Evolutionary conservation across 2,329 filamentous ascomycete genomes (phyloP).

Genomic region (Arthrobotrys megalospora): DNA sequence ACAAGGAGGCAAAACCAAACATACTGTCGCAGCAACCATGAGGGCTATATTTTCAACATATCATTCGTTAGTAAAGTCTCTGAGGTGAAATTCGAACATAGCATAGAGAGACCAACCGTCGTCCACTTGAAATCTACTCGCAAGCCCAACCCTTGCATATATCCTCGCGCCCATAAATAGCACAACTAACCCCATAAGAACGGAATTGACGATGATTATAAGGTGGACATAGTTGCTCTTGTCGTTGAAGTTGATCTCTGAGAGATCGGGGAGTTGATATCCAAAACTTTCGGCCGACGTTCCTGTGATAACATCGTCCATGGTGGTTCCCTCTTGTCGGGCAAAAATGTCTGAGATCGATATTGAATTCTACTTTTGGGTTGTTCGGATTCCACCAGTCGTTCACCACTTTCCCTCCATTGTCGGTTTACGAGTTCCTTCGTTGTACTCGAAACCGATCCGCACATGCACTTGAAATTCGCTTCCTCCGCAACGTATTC

Average conservation of each 20-base stretch:
- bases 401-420: constrained; percentile 43
- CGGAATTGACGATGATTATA: constrained; percentile 47
- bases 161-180: constrained; percentile 56
- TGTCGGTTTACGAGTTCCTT: constrained; percentile 4
- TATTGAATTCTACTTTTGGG: constrained; percentile 6
- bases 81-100: not conserved
- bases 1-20: not conserved
- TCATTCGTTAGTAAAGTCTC: not conserved
- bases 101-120: constrained; percentile 36
- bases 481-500: constrained; percentile 24
- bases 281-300: constrained; percentile 57
- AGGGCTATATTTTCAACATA: constrained; percentile 26
- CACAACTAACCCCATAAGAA: constrained; percentile 56
- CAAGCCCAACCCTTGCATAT: constrained; percentile 54
- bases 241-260: constrained; percentile 55
- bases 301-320: constrained; percentile 45
- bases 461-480: not conserved
- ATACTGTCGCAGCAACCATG: constrained; percentile 57
- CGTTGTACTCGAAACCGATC: constrained; percentile 1
- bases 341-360: not conserved
- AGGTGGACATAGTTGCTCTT: constrained; percentile 44
- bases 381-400: constrained; percentile 6
- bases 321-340: constrained; percentile 24
- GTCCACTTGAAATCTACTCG: constrained; percentile 52
- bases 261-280: constrained; percentile 55